Conservation (phyloP, 768 basidiomycete species). For the Tremella fuciformis region DNA sequence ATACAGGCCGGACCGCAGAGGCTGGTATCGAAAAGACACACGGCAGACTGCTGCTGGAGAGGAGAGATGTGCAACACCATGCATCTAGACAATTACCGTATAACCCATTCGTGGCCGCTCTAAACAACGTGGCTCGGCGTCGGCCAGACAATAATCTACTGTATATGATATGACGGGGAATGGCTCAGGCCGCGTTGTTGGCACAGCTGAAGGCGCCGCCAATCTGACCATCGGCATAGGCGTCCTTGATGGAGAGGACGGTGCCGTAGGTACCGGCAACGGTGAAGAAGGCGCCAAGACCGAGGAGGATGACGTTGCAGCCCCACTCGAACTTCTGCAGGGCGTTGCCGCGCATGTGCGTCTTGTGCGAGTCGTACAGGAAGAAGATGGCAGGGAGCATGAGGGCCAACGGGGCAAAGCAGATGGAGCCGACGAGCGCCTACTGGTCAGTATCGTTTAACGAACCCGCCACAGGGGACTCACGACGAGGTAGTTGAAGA, state of each 20-base stretch:
- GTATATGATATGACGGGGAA: too few species aligned
- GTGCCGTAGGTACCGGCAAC: constrained; percentile 17
- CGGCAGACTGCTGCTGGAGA: too few species aligned
- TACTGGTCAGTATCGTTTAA: too few species aligned
- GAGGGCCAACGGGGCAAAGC: constrained; percentile 20
- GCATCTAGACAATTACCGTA: too few species aligned
- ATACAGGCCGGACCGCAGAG: too few species aligned
- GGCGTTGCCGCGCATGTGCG: constrained; percentile 11
- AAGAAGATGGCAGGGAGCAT: constrained; percentile 17
- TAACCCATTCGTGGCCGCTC: too few species aligned
- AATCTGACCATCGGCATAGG: constrained; percentile 18
- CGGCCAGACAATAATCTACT: too few species aligned
- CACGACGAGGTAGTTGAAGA: constrained; percentile 28
- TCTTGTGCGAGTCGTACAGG: constrained; percentile 17
- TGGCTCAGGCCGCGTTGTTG: constrained; percentile 15
- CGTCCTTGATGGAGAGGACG: constrained; percentile 17
- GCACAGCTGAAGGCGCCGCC: constrained; percentile 24
- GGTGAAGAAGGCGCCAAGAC: constrained; percentile 16
- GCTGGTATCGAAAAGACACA: too few species aligned
- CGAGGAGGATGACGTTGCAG: constrained; percentile 12
- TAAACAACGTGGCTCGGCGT: too few species aligned
- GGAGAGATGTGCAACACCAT: too few species aligned
- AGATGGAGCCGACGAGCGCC: constrained; percentile 22
- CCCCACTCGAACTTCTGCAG: constrained; percentile 11
- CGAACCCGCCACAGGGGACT: background rate